phyloP scores from a whole-genome alignment of 2,329 filamentous ascomycete species.

The Ustilaginoidea virens region DNA sequence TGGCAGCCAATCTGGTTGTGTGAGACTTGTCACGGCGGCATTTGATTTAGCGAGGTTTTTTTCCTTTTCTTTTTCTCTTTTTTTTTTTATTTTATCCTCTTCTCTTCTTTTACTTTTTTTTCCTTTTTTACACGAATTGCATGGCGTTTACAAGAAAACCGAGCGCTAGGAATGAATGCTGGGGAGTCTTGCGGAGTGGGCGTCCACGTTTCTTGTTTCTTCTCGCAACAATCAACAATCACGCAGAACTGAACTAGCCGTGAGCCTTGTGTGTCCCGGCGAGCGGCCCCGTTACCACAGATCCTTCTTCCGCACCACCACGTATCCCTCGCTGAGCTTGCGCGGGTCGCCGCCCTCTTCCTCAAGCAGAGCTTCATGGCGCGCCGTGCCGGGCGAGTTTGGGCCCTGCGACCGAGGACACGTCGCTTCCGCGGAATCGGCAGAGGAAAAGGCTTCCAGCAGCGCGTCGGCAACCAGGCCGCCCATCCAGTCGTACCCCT shows the following conservation, averaged over 20 bases:
- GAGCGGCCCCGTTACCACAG: constrained; percentile 30
- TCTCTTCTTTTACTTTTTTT: no score
- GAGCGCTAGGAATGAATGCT: no score
- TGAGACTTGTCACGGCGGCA: constrained; percentile 5
- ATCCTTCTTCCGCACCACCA: constrained; percentile 36
- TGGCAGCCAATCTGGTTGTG: constrained; percentile 34
- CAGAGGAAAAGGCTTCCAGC: constrained; percentile 11
- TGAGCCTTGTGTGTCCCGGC: no score
- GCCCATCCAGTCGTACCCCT: constrained; percentile 49
- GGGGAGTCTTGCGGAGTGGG: no score
- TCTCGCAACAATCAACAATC: no score
- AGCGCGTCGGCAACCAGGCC: constrained; percentile 37
- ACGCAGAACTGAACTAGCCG: no score
- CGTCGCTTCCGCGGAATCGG: background rate
- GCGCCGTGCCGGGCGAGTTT: constrained; percentile 16
- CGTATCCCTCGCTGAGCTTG: constrained; percentile 34
- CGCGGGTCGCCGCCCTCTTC: constrained; percentile 34
- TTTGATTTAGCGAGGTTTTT: background rate
- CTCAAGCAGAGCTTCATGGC: constrained; percentile 25
- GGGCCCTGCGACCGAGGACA: background rate
- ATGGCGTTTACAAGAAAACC: no score
- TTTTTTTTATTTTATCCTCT: background rate
- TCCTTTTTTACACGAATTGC: no score
- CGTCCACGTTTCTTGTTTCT: no score
- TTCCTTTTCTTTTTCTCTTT: background rate